Evolutionary conservation across 2,329 filamentous ascomycete species (phyloP), one percentile per base, ranked within the genome.

Genomic region (Trichoderma harzianum): DNA sequence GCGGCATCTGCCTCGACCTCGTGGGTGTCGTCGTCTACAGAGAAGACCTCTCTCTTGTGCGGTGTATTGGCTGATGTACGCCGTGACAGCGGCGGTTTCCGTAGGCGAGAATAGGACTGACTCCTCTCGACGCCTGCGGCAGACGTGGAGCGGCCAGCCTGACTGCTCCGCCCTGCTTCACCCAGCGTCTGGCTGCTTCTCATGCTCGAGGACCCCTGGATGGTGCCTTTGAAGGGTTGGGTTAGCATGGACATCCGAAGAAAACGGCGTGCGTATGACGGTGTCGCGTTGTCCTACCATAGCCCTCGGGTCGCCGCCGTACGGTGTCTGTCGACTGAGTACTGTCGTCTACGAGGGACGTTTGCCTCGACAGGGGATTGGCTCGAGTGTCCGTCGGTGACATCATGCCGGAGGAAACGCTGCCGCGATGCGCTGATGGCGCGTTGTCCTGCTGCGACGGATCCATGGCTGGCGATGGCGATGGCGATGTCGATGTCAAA

Each of bases 31-130:
- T 98, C 95, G 79, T 98, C 95, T 62, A 93, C 93, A 0, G 95
- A 98, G 82, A 97, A 98, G 73, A 95, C 87, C 74, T 93, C 92
- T 34, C 95, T 93, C 69, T 93, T 91, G 79, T 95, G 90, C 3
- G 94, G 94, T 53, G 90, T 90, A 71, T 88, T 93, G 28, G 93
- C 94, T 1, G 93, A 95, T 72, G 91, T 86, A 73, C 94, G 91
- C 76, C 93, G 91, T 72, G 88, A 81, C 81, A 95, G 88, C 12
- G 88, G 83, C 21, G 94, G 94, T 80, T 95, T 97, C 79, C 89
- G 90, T 16, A 90, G 86, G 74, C 87, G 86, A 28, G 81, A 76
- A 34, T 79, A 79, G 60, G 83, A 82, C 76, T 85, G 85, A 73
- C 84, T 83, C 75, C 86, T 84, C 69, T 89, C 87, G 47, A 71